These are phyloP conservation scores for Aureobasidium sp. DNA, from an alignment of 2,329 filamentous ascomycete genomes.

Conservation along the genomic window DNA sequence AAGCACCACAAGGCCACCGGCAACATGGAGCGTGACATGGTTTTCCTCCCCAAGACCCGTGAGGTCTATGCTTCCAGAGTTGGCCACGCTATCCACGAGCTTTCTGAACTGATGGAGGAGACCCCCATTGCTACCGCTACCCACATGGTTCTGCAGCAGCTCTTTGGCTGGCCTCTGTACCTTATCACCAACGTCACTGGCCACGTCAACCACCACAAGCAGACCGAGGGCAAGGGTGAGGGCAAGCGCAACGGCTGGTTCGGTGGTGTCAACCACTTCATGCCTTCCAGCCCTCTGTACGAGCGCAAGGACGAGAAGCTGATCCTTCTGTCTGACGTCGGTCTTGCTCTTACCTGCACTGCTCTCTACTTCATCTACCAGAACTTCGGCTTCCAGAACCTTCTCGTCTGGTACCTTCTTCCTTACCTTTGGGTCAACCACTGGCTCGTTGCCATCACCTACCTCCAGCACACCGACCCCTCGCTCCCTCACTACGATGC, in stretches of 20 bases:
- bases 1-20: constrained; percentile 99
- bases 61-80: constrained; percentile 70
- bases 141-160: constrained; percentile 74
- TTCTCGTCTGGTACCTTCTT: constrained; percentile 88
- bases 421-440: constrained; percentile 98
- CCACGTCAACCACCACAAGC: constrained; percentile 87
- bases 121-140: constrained; percentile 75
- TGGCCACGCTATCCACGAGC: constrained; percentile 69
- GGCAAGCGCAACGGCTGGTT: constrained; percentile 81
- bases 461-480: constrained; percentile 93
- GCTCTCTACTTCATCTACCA: constrained; percentile 63
- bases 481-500: constrained; percentile 85
- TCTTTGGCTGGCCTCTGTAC: constrained; percentile 90
- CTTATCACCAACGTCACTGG: constrained; percentile 87
- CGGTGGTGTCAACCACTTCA: constrained; percentile 89
- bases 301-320: constrained; percentile 85
- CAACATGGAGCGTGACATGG: constrained; percentile 97
- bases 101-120: constrained; percentile 87
- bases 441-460: constrained; percentile 98
- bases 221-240: constrained; percentile 85
- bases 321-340: constrained; percentile 80
- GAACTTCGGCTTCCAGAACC: constrained; percentile 75
- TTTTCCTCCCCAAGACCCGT: constrained; percentile 90
- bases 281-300: constrained; percentile 79
- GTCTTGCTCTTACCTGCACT: constrained; percentile 53